A percentile compares a stretch with the other conserved stretches of the same genome.
Conservation (phyloP, 2,329 filamentous ascomycete species). For the Mycosphaerelloides madeirae region DNA sequence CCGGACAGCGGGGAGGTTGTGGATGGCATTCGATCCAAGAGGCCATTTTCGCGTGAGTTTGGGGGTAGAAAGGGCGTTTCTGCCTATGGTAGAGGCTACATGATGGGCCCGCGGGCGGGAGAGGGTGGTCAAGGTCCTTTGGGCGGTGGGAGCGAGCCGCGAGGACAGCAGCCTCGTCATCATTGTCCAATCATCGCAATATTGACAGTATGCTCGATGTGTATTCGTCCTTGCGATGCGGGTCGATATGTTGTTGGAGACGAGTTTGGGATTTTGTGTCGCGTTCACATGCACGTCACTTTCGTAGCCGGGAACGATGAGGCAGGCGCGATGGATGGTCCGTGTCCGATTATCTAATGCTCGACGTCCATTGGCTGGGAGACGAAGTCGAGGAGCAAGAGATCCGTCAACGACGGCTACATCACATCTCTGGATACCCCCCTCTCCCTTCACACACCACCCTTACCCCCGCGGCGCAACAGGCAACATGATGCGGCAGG, state of each 20-base stretch:
- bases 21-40: conserved; percentile 71
- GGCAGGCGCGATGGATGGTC: too few relatives aligned
- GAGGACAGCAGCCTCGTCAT: conserved; percentile 64
- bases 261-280: too few relatives aligned
- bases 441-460: conserved; percentile 7
- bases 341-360: too few relatives aligned
- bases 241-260: too few relatives aligned
- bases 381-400: too few relatives aligned
- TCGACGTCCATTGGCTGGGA: too few relatives aligned
- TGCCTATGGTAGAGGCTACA: conserved; percentile 21
- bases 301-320: too few relatives aligned
- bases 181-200: conserved; percentile 23
- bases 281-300: too few relatives aligned
- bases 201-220: too few relatives aligned
- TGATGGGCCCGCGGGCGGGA: conserved; percentile 33
- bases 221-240: too few relatives aligned
- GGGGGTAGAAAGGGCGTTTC: conserved; percentile 19
- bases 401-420: not conserved
- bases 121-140: conserved; percentile 54
- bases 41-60: conserved; percentile 61
- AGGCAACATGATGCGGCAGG: conserved; percentile 58
- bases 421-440: conserved; percentile 5
- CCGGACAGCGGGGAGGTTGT: conserved; percentile 66
- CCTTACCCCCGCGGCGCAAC: conserved; percentile 18
- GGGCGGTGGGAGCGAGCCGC: conserved; percentile 63